These are phyloP conservation scores for Trichoderma guizhouense DNA, from an alignment of 2,329 filamentous ascomycete genomes.

Conservation along the genomic window DNA sequence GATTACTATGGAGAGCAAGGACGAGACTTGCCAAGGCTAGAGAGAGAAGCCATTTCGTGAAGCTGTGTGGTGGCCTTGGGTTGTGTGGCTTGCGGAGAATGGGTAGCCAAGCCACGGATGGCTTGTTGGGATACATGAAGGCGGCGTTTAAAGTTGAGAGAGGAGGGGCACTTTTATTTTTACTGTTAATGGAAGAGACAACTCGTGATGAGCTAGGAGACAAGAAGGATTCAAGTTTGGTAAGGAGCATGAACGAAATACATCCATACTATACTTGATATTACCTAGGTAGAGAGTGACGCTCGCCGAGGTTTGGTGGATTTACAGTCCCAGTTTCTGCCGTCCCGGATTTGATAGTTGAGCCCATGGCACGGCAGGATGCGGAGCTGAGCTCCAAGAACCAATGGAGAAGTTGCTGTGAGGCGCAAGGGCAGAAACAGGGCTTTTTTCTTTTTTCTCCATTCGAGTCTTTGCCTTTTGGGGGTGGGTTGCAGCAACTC, in stretches of 20 bases:
- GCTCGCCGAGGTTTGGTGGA: background rate
- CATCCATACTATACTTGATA: background rate
- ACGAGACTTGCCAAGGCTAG: background rate
- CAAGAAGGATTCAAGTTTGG: background rate
- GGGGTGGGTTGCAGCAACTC: background rate
- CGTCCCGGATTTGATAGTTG: slow-evolving; percentile 7
- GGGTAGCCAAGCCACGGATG: background rate
- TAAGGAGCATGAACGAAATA: background rate
- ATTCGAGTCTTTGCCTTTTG: background rate
- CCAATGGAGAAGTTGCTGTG: background rate
- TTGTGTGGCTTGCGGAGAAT: background rate
- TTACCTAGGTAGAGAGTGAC: background rate
- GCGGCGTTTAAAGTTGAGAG: background rate
- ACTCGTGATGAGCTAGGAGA: background rate
- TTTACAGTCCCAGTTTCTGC: background rate
- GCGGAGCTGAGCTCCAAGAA: slow-evolving; percentile 1
- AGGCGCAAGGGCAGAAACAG: background rate
- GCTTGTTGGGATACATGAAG: background rate
- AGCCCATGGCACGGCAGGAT: slow-evolving; percentile 7
- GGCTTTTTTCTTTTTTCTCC: background rate
- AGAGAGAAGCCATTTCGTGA: background rate
- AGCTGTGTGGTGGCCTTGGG: background rate
- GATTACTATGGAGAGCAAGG: background rate
- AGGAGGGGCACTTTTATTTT: too few species aligned
- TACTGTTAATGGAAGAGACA: background rate